Conservation (phyloP, 2,329 filamentous ascomycete genomes). For the Stachybotrys chlorohalonatus region DNA sequence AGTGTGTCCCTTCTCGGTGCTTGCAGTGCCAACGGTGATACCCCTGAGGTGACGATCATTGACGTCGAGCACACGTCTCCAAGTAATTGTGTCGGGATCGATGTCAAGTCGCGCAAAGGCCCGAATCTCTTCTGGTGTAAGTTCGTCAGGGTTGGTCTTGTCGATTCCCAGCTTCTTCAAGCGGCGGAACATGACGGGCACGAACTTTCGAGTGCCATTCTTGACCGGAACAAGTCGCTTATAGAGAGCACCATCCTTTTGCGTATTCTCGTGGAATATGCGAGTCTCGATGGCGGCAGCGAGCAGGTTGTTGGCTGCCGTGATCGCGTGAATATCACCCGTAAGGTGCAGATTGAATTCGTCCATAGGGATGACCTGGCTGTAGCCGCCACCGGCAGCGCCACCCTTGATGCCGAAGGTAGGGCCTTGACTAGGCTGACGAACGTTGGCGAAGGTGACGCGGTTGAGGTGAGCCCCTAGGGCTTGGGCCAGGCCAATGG, state of each 20-base stretch:
- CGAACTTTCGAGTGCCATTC: conserved; percentile 81
- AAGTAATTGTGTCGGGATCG: conserved; percentile 93
- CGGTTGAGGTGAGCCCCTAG: conserved; percentile 81
- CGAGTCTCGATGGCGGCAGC: conserved; percentile 95
- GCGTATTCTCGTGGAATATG: conserved; percentile 95
- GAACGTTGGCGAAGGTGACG: conserved; percentile 90
- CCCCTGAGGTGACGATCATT: conserved; percentile 91
- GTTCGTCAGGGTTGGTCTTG: conserved; percentile 85
- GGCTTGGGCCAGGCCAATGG: conserved; percentile 89
- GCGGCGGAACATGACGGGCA: conserved; percentile 84
- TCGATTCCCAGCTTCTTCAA: conserved; percentile 93
- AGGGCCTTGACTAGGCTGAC: conserved; percentile 92
- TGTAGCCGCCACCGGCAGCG: conserved; percentile 94
- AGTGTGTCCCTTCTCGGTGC: conserved; percentile 82
- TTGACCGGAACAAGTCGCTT: conserved; percentile 80
- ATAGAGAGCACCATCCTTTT: conserved; percentile 84
- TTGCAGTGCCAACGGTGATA: conserved; percentile 78
- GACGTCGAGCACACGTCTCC: conserved; percentile 91
- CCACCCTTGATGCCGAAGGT: conserved; percentile 99
- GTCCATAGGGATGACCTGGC: conserved; percentile 98
- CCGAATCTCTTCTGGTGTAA: conserved; percentile 81
- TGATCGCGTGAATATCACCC: conserved; percentile 95
- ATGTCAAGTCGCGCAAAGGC: conserved; percentile 93
- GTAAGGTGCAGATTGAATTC: conserved; percentile 98
- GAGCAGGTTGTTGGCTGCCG: conserved; percentile 92